Conservation (phyloP, 108 stramenopile genomes). For the Schizochytrium sp. region DNA sequence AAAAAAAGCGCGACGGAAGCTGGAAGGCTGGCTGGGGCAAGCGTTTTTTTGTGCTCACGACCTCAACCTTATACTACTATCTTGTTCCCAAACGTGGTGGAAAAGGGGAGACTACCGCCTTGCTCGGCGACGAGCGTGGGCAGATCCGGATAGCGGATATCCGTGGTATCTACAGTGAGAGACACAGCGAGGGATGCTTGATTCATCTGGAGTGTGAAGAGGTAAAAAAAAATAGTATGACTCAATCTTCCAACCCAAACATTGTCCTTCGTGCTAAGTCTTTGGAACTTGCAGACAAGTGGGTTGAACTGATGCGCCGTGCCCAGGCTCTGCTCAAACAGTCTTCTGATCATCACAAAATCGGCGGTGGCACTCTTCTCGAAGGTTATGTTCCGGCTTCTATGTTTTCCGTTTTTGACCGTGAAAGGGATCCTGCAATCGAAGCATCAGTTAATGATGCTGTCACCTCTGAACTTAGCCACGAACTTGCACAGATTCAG, state of each 20-base stretch:
- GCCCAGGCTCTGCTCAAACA: conserved; percentile 41
- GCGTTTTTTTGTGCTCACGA: conserved; percentile 54
- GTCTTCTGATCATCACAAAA: not conserved
- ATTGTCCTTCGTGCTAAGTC: conserved; percentile 6
- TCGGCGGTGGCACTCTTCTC: not conserved
- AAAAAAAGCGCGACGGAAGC: conserved; percentile 54
- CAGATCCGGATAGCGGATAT: conserved; percentile 50
- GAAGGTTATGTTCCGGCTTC: conserved; percentile 43
- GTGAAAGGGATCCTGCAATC: conserved; percentile 2
- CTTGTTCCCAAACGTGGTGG: conserved; percentile 37
- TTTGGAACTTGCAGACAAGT: conserved; percentile 45
- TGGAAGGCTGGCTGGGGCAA: conserved; percentile 61
- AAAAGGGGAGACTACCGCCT: conserved; percentile 32
- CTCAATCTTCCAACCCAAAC: conserved; percentile 43
- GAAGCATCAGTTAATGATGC: not conserved
- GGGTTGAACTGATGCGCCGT: conserved; percentile 25
- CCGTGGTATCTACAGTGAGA: conserved; percentile 10
- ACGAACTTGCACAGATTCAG: conserved; percentile 2
- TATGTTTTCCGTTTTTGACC: conserved; percentile 18
- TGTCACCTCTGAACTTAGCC: not conserved
- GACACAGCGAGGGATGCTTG: not conserved
- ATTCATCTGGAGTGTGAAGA: conserved; percentile 56
- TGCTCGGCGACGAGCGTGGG: conserved; percentile 45
- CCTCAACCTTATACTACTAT: conserved; percentile 46
- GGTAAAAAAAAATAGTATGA: conserved; percentile 25